phyloP scores from a whole-genome alignment of 345 rosid genomes.

The Noccaea caerulescens region DNA sequence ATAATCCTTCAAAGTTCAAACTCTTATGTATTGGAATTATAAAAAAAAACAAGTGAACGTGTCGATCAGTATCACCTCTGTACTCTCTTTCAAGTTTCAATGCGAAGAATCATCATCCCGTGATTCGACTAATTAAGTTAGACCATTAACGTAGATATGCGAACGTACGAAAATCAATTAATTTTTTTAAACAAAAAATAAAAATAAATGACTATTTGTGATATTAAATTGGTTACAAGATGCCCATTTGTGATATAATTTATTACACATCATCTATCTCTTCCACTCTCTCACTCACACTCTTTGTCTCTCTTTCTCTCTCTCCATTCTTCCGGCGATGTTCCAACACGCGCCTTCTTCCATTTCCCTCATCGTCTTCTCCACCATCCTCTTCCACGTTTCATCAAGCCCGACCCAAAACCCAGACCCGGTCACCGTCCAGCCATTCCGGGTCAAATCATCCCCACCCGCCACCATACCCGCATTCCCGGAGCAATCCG shows the following conservation, averaged over 20 bases:
- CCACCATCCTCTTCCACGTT: slow-evolving; percentile 35
- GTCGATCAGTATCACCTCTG: slow-evolving; percentile 30
- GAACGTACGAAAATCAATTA: slow-evolving; percentile 6
- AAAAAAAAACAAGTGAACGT: slow-evolving; percentile 5
- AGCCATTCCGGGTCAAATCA: slow-evolving; percentile 52
- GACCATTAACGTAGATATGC: neutral
- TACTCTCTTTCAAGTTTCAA: slow-evolving; percentile 27
- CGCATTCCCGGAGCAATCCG: slow-evolving; percentile 91
- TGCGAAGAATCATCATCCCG: slow-evolving; percentile 34
- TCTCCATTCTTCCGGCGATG: slow-evolving; percentile 41
- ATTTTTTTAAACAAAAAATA: slow-evolving; percentile 5
- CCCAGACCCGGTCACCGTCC: slow-evolving; percentile 53
- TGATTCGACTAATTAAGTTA: slow-evolving; percentile 20
- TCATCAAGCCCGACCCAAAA: slow-evolving; percentile 42
- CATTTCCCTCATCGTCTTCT: slow-evolving; percentile 34
- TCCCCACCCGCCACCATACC: slow-evolving; percentile 77
- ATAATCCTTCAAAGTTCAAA: slow-evolving; percentile 20
- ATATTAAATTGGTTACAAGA: slow-evolving; percentile 21
- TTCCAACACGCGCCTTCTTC: slow-evolving; percentile 47
- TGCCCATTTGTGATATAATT: slow-evolving; percentile 27
- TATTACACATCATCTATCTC: slow-evolving; percentile 37
- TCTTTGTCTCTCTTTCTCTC: slow-evolving; percentile 8
- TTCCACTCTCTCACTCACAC: slow-evolving; percentile 26
- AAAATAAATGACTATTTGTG: neutral
- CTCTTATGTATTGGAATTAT: slow-evolving; percentile 1